Evolutionary conservation across 768 basidiomycete species (phyloP).

Genomic region (Psilocybe azurescens): DNA sequence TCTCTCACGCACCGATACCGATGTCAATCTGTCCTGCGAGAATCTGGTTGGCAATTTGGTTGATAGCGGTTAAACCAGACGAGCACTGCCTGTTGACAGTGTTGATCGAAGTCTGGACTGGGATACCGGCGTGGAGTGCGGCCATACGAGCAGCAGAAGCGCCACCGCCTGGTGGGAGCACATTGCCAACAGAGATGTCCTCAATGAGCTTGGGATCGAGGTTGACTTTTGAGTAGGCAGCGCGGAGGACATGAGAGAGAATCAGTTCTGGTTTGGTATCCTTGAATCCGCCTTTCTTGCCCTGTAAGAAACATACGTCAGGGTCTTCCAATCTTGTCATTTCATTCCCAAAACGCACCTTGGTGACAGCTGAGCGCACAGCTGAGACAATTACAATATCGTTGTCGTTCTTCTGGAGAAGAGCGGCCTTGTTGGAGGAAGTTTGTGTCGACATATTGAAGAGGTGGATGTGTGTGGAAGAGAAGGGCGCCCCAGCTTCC

Average conservation of each 20-base stretch:
- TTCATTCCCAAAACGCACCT: constrained; percentile 53
- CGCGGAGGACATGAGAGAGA: constrained; percentile 76
- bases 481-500: constrained; percentile 3
- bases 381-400: constrained; percentile 93
- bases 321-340: background rate
- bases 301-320: constrained; percentile 42
- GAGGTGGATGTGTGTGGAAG: constrained; percentile 16
- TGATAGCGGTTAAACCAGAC: constrained; percentile 82
- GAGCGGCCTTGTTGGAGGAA: constrained; percentile 54
- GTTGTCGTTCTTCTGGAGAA: constrained; percentile 76
- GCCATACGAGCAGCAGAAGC: constrained; percentile 87
- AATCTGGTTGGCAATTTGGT: constrained; percentile 85
- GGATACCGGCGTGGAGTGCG: constrained; percentile 84
- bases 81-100: constrained; percentile 94
- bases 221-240: constrained; percentile 67
- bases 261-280: constrained; percentile 87
- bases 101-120: constrained; percentile 72
- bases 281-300: constrained; percentile 89
- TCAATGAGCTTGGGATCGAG: constrained; percentile 86
- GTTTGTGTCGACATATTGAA: constrained; percentile 39
- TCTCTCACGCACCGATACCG: constrained; percentile 71
- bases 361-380: constrained; percentile 90
- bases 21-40: constrained; percentile 82
- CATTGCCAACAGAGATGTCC: constrained; percentile 87
- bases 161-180: constrained; percentile 86